Conservation (phyloP, 805 yeast species). For the Saturnispora hagleri region DNA sequence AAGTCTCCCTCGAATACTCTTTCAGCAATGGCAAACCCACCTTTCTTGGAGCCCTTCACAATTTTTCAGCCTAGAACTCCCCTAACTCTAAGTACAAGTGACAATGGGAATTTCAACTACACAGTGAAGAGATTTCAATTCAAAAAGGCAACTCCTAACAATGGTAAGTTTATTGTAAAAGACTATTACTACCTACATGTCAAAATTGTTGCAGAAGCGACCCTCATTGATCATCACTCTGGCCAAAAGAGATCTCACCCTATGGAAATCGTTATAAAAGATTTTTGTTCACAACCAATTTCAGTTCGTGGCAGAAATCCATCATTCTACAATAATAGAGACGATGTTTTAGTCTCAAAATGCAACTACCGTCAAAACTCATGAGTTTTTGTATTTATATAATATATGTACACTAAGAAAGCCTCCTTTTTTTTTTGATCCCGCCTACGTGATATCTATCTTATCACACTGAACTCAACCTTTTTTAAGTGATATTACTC, state of each 20-base stretch:
- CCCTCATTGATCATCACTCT: neutral
- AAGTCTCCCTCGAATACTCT: neutral
- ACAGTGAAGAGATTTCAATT: constrained; percentile 36
- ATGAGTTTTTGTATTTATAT: neutral
- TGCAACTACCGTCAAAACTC: neutral
- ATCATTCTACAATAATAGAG: constrained; percentile 45
- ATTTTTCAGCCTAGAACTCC: neutral
- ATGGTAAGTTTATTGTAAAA: constrained; percentile 36
- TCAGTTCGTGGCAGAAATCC: constrained; percentile 57
- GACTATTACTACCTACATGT: constrained; percentile 33
- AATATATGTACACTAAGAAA: neutral
- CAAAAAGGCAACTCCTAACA: constrained; percentile 44
- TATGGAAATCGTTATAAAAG: neutral
- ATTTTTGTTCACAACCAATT: constrained; percentile 34
- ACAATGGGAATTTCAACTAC: neutral
- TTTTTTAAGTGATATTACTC: neutral
- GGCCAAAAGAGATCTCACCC: constrained; percentile 1
- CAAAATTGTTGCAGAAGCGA: constrained; percentile 10
- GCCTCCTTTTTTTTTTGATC: neutral
- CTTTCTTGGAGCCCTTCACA: neutral
- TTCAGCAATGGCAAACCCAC: neutral
- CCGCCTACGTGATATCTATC: neutral
- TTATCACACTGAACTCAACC: neutral
- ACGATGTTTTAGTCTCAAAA: constrained; percentile 31
- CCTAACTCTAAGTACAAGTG: neutral